A percentile compares a stretch with the other conserved stretches of the same genome.
Conservation (phyloP, 148 eudicot species). For the Rhododendron kiyosumense region DNA sequence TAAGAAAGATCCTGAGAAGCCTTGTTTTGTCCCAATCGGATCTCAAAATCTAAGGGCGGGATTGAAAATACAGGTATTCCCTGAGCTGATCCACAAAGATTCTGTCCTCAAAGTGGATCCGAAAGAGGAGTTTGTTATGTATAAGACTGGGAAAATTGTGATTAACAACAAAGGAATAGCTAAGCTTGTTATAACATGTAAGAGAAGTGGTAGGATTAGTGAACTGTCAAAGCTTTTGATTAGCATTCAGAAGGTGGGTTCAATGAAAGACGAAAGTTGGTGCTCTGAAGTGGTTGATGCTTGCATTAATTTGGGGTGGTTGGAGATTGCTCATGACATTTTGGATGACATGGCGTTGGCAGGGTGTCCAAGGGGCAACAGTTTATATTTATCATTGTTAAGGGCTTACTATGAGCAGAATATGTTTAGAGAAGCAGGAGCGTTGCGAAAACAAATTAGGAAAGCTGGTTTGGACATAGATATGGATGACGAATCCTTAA, state of each 20-base stretch:
- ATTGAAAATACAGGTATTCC: slow-evolving; percentile 53
- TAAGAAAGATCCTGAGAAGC: slow-evolving; percentile 27
- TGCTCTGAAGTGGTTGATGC: slow-evolving; percentile 62
- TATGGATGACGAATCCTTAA: slow-evolving; percentile 21
- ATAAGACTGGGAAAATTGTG: slow-evolving; percentile 43
- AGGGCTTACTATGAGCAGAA: slow-evolving; percentile 47
- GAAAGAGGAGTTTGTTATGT: slow-evolving; percentile 37
- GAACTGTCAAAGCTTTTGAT: slow-evolving; percentile 60
- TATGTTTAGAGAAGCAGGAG: slow-evolving; percentile 67
- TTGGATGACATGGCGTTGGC: slow-evolving; percentile 69
- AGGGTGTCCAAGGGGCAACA: slow-evolving; percentile 23
- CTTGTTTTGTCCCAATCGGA: slow-evolving; percentile 53
- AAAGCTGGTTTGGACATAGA: slow-evolving; percentile 35
- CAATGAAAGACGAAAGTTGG: slow-evolving; percentile 24
- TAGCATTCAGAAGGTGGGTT: slow-evolving; percentile 30
- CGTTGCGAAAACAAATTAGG: slow-evolving; percentile 46
- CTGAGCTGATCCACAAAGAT: slow-evolving; percentile 50
- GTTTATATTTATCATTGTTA: slow-evolving; percentile 49
- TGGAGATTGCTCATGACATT: slow-evolving; percentile 90
- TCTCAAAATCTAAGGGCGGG: slow-evolving; percentile 55
- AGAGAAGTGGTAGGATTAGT: slow-evolving; percentile 41
- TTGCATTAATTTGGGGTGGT: slow-evolving; percentile 68
- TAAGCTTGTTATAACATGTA: slow-evolving; percentile 43
- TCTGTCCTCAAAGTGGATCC: slow-evolving; percentile 36
- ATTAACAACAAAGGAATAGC: slow-evolving; percentile 68